Conservation (phyloP, 352 stramenopile species). For the Pythium rhizo-oryzae region DNA sequence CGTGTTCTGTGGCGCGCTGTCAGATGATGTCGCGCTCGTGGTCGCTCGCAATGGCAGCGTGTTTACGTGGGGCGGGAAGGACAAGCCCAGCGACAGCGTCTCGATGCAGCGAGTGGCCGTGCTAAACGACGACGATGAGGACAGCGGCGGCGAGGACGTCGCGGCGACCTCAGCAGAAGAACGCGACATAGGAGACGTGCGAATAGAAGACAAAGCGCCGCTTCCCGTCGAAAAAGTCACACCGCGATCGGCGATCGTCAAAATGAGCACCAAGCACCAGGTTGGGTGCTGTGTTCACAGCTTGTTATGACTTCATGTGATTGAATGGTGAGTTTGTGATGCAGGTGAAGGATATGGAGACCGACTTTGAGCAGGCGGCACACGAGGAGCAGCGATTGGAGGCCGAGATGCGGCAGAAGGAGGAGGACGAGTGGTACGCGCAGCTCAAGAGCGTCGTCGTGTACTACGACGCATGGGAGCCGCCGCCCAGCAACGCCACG, state of each 20-base stretch:
- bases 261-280: slow-evolving; percentile 32
- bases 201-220: background rate
- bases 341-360: slow-evolving; percentile 42
- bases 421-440: slow-evolving; percentile 61
- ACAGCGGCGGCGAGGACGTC: slow-evolving; percentile 11
- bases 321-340: no score
- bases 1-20: slow-evolving; percentile 74
- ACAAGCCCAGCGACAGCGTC: slow-evolving; percentile 35
- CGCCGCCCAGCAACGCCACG: slow-evolving; percentile 78
- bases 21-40: slow-evolving; percentile 88
- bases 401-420: slow-evolving; percentile 47
- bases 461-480: slow-evolving; percentile 91
- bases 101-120: slow-evolving; percentile 28
- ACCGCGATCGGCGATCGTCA: slow-evolving; percentile 28
- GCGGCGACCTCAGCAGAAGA: slow-evolving; percentile 10
- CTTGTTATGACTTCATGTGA: no score
- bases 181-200: background rate
- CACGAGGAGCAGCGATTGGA: slow-evolving; percentile 53
- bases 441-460: slow-evolving; percentile 61
- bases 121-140: slow-evolving; percentile 35
- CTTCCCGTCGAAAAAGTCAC: slow-evolving; percentile 21
- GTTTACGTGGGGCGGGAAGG: slow-evolving; percentile 90
- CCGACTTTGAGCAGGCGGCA: slow-evolving; percentile 47
- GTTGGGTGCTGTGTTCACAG: background rate
- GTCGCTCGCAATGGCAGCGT: slow-evolving; percentile 82